Evolutionary conservation across 1,139 yeast species (phyloP).

Genomic region (Scheffersomyces titani): DNA sequence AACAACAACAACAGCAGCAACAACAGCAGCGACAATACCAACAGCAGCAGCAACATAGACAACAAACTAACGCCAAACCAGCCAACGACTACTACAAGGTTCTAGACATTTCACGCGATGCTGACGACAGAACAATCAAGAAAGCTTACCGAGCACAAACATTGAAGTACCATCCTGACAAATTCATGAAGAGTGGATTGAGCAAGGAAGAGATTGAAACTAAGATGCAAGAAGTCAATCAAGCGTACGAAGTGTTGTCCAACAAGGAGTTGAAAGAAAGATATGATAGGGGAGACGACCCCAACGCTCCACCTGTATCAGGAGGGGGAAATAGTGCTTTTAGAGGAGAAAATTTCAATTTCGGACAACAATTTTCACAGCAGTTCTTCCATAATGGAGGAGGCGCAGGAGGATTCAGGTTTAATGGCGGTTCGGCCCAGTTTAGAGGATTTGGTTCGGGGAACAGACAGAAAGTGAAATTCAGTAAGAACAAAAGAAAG

Average conservation of each 20-base stretch:
- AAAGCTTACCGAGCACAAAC: slow-evolving; percentile 81
- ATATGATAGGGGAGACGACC: slow-evolving; percentile 67
- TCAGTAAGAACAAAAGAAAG: neutral
- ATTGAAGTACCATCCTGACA: slow-evolving; percentile 88
- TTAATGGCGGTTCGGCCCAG: slow-evolving; percentile 3
- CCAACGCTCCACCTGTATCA: slow-evolving; percentile 39
- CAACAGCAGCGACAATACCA: slow-evolving; percentile 46
- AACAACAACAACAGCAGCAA: slow-evolving; percentile 48
- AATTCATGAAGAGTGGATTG: slow-evolving; percentile 67
- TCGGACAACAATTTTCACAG: slow-evolving; percentile 6
- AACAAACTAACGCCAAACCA: slow-evolving; percentile 38
- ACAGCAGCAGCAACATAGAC: slow-evolving; percentile 39
- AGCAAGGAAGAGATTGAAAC: slow-evolving; percentile 71
- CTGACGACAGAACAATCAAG: slow-evolving; percentile 73
- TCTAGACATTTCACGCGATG: slow-evolving; percentile 65
- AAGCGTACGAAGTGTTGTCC: slow-evolving; percentile 85
- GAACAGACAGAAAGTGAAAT: neutral
- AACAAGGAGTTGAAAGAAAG: slow-evolving; percentile 62
- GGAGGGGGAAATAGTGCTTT: slow-evolving; percentile 9
- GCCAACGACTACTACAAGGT: slow-evolving; percentile 80
- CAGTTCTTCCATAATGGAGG: slow-evolving; percentile 9
- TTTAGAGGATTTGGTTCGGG: slow-evolving; percentile 1
- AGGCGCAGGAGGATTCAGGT: slow-evolving; percentile 1
- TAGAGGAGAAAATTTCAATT: slow-evolving; percentile 5
- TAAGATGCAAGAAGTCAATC: slow-evolving; percentile 90